Percentiles rank a stretch among this genome's conserved stretches.
These are phyloP conservation scores for Trichophyton equinum DNA, from an alignment of 2,329 filamentous ascomycete species.

Conservation along the genomic window DNA sequence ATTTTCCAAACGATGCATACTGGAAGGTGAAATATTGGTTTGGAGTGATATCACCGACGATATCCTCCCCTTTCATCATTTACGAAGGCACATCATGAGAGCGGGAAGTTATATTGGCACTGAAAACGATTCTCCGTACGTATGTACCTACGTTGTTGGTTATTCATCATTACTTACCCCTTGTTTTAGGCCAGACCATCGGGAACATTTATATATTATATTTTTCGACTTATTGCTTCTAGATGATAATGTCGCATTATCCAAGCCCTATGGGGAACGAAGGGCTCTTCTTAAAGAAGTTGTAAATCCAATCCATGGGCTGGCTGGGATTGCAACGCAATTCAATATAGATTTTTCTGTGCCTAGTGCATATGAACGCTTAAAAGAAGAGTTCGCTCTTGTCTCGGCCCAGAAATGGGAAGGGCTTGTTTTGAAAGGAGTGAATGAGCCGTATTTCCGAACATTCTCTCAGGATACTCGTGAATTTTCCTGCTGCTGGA, in stretches of 20 bases:
- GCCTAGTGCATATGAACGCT: constrained; percentile 37
- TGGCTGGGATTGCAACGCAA: constrained; percentile 54
- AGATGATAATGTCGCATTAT: constrained; percentile 42
- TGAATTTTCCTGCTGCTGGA: constrained; percentile 39
- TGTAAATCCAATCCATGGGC: constrained; percentile 44
- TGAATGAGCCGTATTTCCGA: constrained; percentile 63
- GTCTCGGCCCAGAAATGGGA: constrained; percentile 57
- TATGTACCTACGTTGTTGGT: constrained; percentile 6
- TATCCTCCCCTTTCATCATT: constrained; percentile 66
- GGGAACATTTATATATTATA: constrained; percentile 48
- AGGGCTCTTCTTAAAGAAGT: constrained; percentile 45
- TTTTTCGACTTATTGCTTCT: constrained; percentile 49
- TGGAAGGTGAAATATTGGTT: constrained; percentile 73
- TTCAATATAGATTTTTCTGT: constrained; percentile 54
- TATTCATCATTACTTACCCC: background rate
- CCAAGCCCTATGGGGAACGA: constrained; percentile 31
- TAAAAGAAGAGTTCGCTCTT: constrained; percentile 54
- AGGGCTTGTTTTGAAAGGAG: constrained; percentile 67
- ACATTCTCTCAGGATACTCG: constrained; percentile 27
- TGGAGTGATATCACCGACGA: constrained; percentile 54
- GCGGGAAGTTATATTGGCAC: constrained; percentile 59
- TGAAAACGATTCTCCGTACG: constrained; percentile 55
- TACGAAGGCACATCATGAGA: constrained; percentile 65
- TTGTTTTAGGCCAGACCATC: constrained; percentile 31
- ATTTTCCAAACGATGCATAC: constrained; percentile 55